Conservation (phyloP, 257 asterid species). For the Ocimum tenuiflorum region DNA sequence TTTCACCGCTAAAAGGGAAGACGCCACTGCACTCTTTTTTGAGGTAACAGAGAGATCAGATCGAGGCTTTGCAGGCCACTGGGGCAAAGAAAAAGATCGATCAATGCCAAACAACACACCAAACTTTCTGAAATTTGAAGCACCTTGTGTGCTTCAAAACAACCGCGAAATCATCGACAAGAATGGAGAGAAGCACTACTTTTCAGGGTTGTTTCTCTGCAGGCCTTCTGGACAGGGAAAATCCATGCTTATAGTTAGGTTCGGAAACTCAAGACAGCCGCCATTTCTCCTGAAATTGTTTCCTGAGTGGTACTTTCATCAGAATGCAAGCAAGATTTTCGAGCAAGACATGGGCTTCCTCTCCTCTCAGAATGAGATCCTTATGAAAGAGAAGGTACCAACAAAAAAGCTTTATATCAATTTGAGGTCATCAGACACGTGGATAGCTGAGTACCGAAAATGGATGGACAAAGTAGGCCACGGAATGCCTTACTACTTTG, state of each 20-base stretch:
- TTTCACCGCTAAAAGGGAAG: slow-evolving; percentile 78
- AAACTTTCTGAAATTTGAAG: slow-evolving; percentile 57
- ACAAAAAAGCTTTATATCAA: slow-evolving; percentile 67
- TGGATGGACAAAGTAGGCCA: slow-evolving; percentile 98
- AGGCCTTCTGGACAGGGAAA: slow-evolving; percentile 94
- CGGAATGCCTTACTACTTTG: slow-evolving; percentile 90
- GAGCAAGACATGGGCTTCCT: slow-evolving; percentile 99
- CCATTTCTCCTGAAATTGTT: slow-evolving; percentile 38
- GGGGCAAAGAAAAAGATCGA: slow-evolving; percentile 67
- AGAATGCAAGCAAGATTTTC: slow-evolving; percentile 81
- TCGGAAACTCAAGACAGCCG: slow-evolving; percentile 57
- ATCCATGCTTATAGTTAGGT: slow-evolving; percentile 90
- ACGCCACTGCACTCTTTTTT: slow-evolving; percentile 61
- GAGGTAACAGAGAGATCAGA: slow-evolving; percentile 66
- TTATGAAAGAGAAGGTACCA: slow-evolving; percentile 75
- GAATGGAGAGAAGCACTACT: slow-evolving; percentile 55
- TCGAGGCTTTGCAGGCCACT: slow-evolving; percentile 83
- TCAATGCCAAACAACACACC: slow-evolving; percentile 42
- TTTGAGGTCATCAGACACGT: slow-evolving; percentile 70
- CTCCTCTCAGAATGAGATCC: slow-evolving; percentile 81
- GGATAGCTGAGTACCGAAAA: slow-evolving; percentile 78
- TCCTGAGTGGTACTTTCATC: slow-evolving; percentile 80
- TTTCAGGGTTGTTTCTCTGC: slow-evolving; percentile 70
- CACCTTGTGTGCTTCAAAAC: slow-evolving; percentile 85
- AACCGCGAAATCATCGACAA: slow-evolving; percentile 52